These are phyloP conservation scores for Macrotyloma uniflorum DNA, from an alignment of 306 rosid genomes.

Conservation along the genomic window DNA sequence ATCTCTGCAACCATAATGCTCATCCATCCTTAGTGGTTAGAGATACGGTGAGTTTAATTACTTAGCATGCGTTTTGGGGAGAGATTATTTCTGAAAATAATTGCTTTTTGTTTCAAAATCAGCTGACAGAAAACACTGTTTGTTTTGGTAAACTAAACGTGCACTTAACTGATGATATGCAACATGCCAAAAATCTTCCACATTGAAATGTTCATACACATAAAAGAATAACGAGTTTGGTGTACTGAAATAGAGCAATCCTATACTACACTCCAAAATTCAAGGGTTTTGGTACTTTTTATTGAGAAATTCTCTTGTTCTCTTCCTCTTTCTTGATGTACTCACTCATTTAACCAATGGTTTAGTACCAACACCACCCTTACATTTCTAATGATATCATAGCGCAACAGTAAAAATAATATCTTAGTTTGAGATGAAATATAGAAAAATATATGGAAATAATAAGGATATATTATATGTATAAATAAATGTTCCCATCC, in stretches of 20 bases:
- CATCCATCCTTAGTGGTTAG: slow-evolving; percentile 78
- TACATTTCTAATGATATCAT: background rate
- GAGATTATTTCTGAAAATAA: background rate
- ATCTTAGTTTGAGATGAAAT: slow-evolving; percentile 23
- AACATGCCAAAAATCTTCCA: background rate
- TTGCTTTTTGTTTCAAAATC: background rate
- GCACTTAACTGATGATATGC: background rate
- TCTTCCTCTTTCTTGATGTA: background rate
- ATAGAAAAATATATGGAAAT: background rate
- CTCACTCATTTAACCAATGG: background rate
- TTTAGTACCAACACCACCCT: background rate
- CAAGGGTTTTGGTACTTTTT: background rate
- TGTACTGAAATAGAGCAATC: background rate
- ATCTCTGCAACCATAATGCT: slow-evolving; percentile 84
- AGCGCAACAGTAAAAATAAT: background rate
- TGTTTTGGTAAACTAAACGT: background rate
- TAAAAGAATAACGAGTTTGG: background rate
- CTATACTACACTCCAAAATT: background rate
- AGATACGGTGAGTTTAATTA: slow-evolving; percentile 62
- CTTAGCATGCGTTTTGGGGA: background rate
- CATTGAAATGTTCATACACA: background rate
- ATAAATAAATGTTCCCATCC: background rate
- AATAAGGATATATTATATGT: background rate
- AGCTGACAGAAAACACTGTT: background rate
- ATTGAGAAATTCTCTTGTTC: background rate